Percentiles rank a stretch among this genome's conserved stretches.
Evolutionary conservation across 2,329 filamentous ascomycete species (phyloP).

Genomic region (Fusarium buharicum): DNA sequence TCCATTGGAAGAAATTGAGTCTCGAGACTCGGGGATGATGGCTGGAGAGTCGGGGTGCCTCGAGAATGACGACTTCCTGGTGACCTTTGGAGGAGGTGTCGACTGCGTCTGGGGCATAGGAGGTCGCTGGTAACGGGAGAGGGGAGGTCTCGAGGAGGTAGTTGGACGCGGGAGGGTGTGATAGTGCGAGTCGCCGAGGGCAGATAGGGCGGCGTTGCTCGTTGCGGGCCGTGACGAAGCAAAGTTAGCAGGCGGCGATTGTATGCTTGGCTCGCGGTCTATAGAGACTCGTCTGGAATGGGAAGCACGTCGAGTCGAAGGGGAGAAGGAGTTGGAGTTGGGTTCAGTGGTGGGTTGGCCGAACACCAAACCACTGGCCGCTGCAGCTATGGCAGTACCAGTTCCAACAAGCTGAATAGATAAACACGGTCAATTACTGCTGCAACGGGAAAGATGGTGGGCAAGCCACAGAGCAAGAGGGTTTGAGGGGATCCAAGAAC

Average conservation of each 20-base stretch:
- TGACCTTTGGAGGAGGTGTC: constrained; percentile 54
- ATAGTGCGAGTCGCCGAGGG: constrained; percentile 47
- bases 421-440: constrained; percentile 37
- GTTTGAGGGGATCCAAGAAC: constrained; percentile 31
- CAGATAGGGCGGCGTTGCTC: constrained; percentile 52
- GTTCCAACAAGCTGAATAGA: constrained; percentile 66
- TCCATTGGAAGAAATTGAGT: constrained; percentile 69
- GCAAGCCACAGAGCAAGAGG: constrained; percentile 36
- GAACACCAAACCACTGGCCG: constrained; percentile 68
- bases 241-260: constrained; percentile 41
- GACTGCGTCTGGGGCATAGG: constrained; percentile 55
- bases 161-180: constrained; percentile 46
- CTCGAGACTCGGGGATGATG: constrained; percentile 59
- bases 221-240: constrained; percentile 57
- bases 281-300: constrained; percentile 47
- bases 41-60: constrained; percentile 53
- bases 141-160: constrained; percentile 51
- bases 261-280: constrained; percentile 51
- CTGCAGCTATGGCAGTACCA: constrained; percentile 69
- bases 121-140: constrained; percentile 53
- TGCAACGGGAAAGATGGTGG: constrained; percentile 34
- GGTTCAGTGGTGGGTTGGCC: constrained; percentile 62
- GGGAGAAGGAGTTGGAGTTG: constrained; percentile 47
- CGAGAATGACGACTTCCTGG: constrained; percentile 57
- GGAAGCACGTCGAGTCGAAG: constrained; percentile 43